Conservation (phyloP, 2,329 filamentous ascomycete species). For the Aspergillus fumigatus region DNA sequence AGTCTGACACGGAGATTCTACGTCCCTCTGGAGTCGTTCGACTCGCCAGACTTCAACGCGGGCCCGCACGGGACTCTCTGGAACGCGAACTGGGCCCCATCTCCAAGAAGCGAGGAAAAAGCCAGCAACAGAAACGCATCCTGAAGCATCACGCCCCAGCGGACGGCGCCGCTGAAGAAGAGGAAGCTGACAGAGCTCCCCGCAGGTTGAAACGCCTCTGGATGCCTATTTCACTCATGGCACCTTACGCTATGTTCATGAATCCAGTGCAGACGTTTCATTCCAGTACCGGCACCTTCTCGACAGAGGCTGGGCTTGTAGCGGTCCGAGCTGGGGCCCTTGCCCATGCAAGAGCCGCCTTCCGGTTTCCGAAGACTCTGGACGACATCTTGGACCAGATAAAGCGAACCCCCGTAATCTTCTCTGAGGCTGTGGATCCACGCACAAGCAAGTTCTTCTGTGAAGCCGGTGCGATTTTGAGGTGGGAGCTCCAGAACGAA, state of each 20-base stretch:
- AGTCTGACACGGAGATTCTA: conserved; percentile 6
- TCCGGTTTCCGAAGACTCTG: conserved; percentile 23
- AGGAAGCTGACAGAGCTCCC: conserved; percentile 3
- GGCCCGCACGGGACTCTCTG: conserved; percentile 9
- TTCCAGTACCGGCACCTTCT: conserved; percentile 41
- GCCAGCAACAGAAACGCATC: neutral
- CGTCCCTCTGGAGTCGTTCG: conserved; percentile 19
- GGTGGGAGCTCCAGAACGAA: conserved; percentile 35
- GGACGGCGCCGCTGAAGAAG: neutral
- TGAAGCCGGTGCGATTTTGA: conserved; percentile 29
- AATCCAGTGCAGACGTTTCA: conserved; percentile 38
- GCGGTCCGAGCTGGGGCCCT: conserved; percentile 5
- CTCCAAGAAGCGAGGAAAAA: conserved; percentile 8
- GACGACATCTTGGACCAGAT: conserved; percentile 25
- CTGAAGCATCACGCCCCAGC: neutral
- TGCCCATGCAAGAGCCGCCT: conserved; percentile 1
- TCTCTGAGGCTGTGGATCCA: conserved; percentile 19
- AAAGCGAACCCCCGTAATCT: conserved; percentile 11
- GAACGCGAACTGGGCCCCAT: conserved; percentile 23
- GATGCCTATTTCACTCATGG: conserved; percentile 22
- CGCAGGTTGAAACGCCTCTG: conserved; percentile 18
- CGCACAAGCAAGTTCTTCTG: conserved; percentile 23
- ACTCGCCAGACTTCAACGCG: conserved; percentile 27
- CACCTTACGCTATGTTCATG: conserved; percentile 34
- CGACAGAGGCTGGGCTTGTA: conserved; percentile 35